Conservation (phyloP, 2,329 filamentous ascomycete genomes). For the Alternaria arbusti region DNA sequence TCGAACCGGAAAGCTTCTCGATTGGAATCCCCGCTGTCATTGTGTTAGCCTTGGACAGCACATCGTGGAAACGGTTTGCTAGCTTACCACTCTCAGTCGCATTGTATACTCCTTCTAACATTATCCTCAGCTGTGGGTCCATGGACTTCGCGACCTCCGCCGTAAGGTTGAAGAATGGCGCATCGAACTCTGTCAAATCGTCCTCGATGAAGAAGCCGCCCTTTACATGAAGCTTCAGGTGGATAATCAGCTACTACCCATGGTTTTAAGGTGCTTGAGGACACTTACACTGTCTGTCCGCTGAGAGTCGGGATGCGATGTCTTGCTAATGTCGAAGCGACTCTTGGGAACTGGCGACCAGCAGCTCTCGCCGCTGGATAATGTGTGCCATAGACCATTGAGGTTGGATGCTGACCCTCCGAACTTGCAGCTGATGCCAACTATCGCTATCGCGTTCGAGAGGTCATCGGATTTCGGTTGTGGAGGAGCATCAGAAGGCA, state of each 20-base stretch:
- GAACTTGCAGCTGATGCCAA: background rate
- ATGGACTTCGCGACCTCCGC: background rate
- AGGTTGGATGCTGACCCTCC: background rate
- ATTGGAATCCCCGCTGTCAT: background rate
- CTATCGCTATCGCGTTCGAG: background rate
- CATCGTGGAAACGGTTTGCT: background rate
- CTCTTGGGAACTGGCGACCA: background rate
- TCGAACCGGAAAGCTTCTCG: slow-evolving; percentile 1
- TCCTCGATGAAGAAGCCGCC: background rate
- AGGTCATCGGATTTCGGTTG: background rate
- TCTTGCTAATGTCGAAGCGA: background rate
- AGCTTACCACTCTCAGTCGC: background rate
- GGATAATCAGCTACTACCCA: background rate
- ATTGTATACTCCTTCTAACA: slow-evolving; percentile 1
- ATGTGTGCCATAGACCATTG: background rate
- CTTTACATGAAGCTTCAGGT: background rate
- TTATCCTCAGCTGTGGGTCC: background rate
- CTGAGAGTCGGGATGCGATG: background rate
- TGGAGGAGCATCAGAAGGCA: background rate
- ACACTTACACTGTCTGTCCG: background rate
- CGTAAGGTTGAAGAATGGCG: background rate
- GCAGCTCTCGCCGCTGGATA: background rate
- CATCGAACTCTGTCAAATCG: background rate
- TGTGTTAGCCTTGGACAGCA: background rate
- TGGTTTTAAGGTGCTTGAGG: background rate